phyloP scores from a whole-genome alignment of 2,329 filamentous ascomycete genomes.

The Rutstroemia sp. region DNA sequence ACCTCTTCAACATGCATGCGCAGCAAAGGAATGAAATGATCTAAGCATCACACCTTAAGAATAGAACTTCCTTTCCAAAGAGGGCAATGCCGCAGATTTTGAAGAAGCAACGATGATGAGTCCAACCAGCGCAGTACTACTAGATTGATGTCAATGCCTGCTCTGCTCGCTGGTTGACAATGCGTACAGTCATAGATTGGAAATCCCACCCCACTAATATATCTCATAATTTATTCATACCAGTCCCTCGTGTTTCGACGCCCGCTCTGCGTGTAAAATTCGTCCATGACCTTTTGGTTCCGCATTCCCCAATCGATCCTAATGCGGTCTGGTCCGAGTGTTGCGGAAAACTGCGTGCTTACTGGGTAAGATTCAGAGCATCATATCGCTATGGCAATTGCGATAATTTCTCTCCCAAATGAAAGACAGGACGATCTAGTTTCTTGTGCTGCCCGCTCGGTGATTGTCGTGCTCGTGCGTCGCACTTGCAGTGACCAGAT shows the following conservation, averaged over 20 bases:
- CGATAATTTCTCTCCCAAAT: not conserved
- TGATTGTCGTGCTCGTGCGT: slow-evolving; percentile 11
- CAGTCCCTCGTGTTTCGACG: not conserved
- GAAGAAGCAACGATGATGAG: not conserved
- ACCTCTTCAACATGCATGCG: no score
- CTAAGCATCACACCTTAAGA: not conserved
- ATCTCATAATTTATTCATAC: slow-evolving; percentile 1
- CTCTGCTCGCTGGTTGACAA: not conserved
- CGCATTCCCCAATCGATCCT: slow-evolving; percentile 1
- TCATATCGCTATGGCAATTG: slow-evolving; percentile 5
- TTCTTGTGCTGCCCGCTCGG: not conserved
- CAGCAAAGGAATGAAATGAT: no score
- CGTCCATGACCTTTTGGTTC: not conserved
- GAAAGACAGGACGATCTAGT: slow-evolving; percentile 6
- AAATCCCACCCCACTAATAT: not conserved
- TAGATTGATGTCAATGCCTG: not conserved
- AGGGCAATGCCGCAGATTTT: not conserved
- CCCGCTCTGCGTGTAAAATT: not conserved
- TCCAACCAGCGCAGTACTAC: not conserved
- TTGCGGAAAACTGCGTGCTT: not conserved
- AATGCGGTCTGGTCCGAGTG: slow-evolving; percentile 15
- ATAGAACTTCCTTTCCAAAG: not conserved
- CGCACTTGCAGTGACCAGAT: slow-evolving; percentile 4
- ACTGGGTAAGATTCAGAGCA: slow-evolving; percentile 1
- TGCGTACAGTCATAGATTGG: slow-evolving; percentile 2